A percentile compares a stretch with the other conserved stretches of the same genome.
Evolutionary conservation across 352 stramenopile genomes (phyloP).

Genomic region (Saprolegnia diclina): DNA sequence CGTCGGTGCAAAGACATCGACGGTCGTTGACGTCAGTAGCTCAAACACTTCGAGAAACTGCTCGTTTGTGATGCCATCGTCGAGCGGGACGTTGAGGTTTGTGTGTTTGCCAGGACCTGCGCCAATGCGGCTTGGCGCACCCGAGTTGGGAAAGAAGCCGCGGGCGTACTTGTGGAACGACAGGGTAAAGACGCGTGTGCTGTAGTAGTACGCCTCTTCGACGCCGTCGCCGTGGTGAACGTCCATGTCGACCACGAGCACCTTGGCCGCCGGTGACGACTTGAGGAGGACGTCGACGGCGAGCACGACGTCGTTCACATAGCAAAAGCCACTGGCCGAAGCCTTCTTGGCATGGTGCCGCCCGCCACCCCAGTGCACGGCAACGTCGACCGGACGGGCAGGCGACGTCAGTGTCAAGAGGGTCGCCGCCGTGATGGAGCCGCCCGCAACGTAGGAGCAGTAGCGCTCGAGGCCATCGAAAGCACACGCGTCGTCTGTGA

Average conservation of each 20-base stretch:
- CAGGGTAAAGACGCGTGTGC: conserved; percentile 39
- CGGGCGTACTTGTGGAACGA: conserved; percentile 49
- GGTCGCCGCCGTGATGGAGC: conserved; percentile 52
- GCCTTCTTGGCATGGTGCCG: conserved; percentile 53
- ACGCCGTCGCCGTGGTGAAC: conserved; percentile 58
- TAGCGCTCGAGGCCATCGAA: conserved; percentile 52
- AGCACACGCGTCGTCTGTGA: conserved; percentile 65
- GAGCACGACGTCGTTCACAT: conserved; percentile 68
- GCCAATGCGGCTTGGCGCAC: conserved; percentile 31
- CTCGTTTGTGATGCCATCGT: conserved; percentile 44
- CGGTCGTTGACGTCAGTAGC: conserved; percentile 35
- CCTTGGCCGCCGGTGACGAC: conserved; percentile 11
- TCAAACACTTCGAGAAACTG: conserved; percentile 49
- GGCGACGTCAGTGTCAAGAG: conserved; percentile 30
- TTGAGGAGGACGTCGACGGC: conserved; percentile 34
- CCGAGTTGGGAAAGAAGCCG: conserved; percentile 49
- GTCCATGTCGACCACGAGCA: conserved; percentile 55
- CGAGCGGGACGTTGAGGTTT: conserved; percentile 62
- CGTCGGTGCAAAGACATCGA: conserved; percentile 39
- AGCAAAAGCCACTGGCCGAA: conserved; percentile 64
- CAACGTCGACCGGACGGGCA: conserved; percentile 16
- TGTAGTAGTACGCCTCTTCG: conserved; percentile 56
- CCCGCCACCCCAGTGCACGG: conserved; percentile 53
- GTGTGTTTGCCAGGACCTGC: conserved; percentile 34
- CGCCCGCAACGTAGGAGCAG: conserved; percentile 46